These are phyloP conservation scores for Daldinia sp. DNA, from an alignment of 2,329 filamentous ascomycete genomes.

Conservation along the genomic window DNA sequence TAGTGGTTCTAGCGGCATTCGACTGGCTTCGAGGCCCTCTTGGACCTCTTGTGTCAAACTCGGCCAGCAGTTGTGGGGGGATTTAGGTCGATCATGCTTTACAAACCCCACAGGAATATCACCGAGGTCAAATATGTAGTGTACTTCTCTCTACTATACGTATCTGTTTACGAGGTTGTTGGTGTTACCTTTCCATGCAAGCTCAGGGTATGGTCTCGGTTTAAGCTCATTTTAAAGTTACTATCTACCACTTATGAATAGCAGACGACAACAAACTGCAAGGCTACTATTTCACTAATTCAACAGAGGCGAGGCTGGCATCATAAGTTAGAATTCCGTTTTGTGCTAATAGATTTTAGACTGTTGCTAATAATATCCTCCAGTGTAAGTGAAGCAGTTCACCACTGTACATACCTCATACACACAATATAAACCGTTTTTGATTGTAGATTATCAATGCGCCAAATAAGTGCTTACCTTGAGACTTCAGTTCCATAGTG, in stretches of 20 bases:
- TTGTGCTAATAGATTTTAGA: background rate
- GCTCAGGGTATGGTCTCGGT: slow-evolving; percentile 5
- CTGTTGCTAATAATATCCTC: background rate
- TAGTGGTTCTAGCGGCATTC: slow-evolving; percentile 35
- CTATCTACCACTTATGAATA: background rate
- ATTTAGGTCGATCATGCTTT: slow-evolving; percentile 14
- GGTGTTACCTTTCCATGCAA: slow-evolving; percentile 18
- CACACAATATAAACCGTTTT: too few relatives aligned
- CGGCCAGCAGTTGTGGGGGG: slow-evolving; percentile 13
- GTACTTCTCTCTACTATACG: background rate
- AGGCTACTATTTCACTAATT: slow-evolving; percentile 24
- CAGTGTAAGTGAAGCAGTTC: background rate
- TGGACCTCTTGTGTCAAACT: slow-evolving; percentile 25
- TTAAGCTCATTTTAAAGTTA: background rate
- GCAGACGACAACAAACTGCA: slow-evolving; percentile 17
- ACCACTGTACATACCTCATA: background rate
- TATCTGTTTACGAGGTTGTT: slow-evolving; percentile 3
- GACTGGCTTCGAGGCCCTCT: slow-evolving; percentile 28
- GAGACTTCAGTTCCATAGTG: background rate
- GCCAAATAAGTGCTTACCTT: background rate
- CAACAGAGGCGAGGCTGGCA: background rate
- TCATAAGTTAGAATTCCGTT: background rate
- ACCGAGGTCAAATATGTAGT: slow-evolving; percentile 15
- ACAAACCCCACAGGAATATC: slow-evolving; percentile 22
- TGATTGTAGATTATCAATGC: background rate